These are phyloP conservation scores for Rhododendron simsii DNA, from an alignment of 148 eudicot genomes.

Conservation along the genomic window DNA sequence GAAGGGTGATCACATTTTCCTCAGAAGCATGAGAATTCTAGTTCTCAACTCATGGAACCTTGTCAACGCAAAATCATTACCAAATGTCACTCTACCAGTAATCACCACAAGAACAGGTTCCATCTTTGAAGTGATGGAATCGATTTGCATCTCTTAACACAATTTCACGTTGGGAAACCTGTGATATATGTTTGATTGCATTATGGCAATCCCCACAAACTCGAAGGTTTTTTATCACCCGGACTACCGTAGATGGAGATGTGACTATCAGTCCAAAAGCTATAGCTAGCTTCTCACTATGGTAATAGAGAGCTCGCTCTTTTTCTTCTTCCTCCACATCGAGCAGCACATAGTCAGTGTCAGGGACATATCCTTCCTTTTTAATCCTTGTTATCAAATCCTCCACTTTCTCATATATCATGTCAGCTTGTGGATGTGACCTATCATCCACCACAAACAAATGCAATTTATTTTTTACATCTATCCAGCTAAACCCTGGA, in stretches of 20 bases:
- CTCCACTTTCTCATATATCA: not conserved
- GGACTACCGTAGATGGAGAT: not conserved
- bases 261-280: not conserved
- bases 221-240: constrained; percentile 7
- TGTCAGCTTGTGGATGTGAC: not conserved
- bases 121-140: not conserved
- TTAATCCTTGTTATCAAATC: constrained; percentile 4
- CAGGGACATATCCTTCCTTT: not conserved
- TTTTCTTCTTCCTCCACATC: constrained; percentile 9
- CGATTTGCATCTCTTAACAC: constrained; percentile 6
- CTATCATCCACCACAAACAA: not conserved
- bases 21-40: not conserved
- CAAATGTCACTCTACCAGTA: not conserved
- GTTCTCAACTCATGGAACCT: not conserved
- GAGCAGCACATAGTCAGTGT: not conserved
- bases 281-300: constrained; percentile 6
- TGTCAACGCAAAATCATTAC: not conserved
- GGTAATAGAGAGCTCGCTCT: constrained; percentile 5
- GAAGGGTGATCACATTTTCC: not conserved
- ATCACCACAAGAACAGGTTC: not conserved
- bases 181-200: not conserved
- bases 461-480: not conserved
- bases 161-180: not conserved
- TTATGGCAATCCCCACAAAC: constrained; percentile 9
- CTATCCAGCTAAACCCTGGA: not conserved